These are phyloP conservation scores for Mucor circinelloides DNA, from an alignment of 371 early-diverging fungal species.

Conservation along the genomic window DNA sequence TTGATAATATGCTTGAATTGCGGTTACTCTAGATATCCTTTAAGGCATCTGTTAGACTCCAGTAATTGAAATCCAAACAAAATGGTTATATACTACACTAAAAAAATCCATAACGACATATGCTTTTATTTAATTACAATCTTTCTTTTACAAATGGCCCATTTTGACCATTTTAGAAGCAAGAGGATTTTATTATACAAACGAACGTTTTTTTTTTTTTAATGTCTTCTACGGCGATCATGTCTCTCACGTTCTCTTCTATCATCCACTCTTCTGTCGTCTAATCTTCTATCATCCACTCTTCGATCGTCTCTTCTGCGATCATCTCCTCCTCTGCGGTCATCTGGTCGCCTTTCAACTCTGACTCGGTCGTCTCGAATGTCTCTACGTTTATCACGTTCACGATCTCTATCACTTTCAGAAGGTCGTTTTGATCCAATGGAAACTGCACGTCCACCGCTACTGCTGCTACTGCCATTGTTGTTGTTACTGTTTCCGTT, in stretches of 20 bases:
- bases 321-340: slow-evolving; percentile 18
- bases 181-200: background rate
- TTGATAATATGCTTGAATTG: too few species aligned
- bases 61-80: too few species aligned
- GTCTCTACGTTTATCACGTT: slow-evolving; percentile 11
- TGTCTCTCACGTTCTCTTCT: slow-evolving; percentile 27
- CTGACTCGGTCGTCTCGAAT: background rate
- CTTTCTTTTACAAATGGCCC: background rate
- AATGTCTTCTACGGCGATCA: background rate
- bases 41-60: too few species aligned
- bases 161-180: background rate
- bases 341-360: slow-evolving; percentile 6
- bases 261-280: slow-evolving; percentile 24
- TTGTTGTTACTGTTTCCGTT: background rate
- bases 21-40: too few species aligned
- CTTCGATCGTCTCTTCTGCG: slow-evolving; percentile 29
- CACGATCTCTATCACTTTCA: slow-evolving; percentile 7
- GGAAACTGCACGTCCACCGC: background rate
- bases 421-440: slow-evolving; percentile 5
- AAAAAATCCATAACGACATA: too few species aligned
- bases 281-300: slow-evolving; percentile 15
- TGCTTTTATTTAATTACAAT: too few species aligned
- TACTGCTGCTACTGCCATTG: slow-evolving; percentile 1
- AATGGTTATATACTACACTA: too few species aligned
- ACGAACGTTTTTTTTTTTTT: background rate